Conservation (phyloP, 2,329 filamentous ascomycete species). For the Microthyrium microscopicum region DNA sequence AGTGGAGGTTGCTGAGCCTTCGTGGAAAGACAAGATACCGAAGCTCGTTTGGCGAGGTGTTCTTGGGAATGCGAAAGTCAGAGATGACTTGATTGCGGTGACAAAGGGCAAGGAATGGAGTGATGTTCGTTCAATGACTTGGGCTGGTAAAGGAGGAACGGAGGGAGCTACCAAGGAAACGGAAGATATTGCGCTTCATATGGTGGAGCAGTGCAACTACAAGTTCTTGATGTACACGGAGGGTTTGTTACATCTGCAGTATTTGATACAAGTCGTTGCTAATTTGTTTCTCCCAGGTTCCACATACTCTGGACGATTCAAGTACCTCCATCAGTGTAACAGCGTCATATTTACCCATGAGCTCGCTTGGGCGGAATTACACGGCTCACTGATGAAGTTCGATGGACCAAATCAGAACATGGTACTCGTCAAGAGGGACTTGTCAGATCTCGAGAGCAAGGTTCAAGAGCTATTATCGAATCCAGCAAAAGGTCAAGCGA, state of each 20-base stretch:
- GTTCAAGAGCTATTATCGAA: slow-evolving; percentile 27
- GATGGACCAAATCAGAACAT: slow-evolving; percentile 16
- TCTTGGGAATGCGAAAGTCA: slow-evolving; percentile 15
- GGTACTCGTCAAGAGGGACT: slow-evolving; percentile 10
- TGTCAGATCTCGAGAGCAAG: slow-evolving; percentile 20
- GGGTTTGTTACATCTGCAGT: slow-evolving; percentile 8
- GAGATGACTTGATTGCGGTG: slow-evolving; percentile 13
- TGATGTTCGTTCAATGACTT: slow-evolving; percentile 15
- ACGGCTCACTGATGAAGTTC: slow-evolving; percentile 28
- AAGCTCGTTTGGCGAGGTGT: slow-evolving; percentile 19
- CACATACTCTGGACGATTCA: slow-evolving; percentile 17
- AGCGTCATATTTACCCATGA: slow-evolving; percentile 33
- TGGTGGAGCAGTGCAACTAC: slow-evolving; percentile 15
- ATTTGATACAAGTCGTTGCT: not conserved
- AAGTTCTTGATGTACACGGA: slow-evolving; percentile 12
- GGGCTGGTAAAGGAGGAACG: too few species aligned
- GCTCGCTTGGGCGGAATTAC: slow-evolving; percentile 32
- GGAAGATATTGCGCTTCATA: slow-evolving; percentile 12
- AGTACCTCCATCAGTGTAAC: slow-evolving; percentile 18
- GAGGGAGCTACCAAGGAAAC: slow-evolving; percentile 7
- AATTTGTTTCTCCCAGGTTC: not conserved
- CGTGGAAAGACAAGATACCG: slow-evolving; percentile 14
- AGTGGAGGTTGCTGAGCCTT: slow-evolving; percentile 8
- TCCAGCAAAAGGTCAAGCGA: slow-evolving; percentile 25
- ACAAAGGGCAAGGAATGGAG: slow-evolving; percentile 14